Conservation (phyloP, 164 flowering plant species). For the Liriodendron chinense region DNA sequence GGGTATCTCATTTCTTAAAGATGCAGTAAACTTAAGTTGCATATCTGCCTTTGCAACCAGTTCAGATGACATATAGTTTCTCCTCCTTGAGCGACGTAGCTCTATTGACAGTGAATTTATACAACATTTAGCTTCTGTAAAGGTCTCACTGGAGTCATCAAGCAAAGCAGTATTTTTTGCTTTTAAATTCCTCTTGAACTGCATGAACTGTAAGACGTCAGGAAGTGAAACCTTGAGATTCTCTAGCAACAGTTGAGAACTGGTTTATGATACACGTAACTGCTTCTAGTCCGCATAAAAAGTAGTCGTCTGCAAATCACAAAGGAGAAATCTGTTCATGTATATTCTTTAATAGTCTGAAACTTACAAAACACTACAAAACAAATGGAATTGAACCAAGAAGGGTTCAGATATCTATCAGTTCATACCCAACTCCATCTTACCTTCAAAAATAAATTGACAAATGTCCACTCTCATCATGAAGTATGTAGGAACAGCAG, state of each 20-base stretch:
- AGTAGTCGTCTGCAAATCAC: conserved; percentile 37
- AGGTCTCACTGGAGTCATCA: conserved; percentile 25
- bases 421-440: conserved; percentile 7
- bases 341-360: neutral
- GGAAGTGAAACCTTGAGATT: conserved; percentile 49
- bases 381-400: neutral
- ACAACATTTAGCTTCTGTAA: conserved; percentile 37
- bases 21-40: conserved; percentile 45
- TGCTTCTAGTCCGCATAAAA: conserved; percentile 46
- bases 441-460: conserved; percentile 69
- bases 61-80: conserved; percentile 24
- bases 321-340: conserved; percentile 1
- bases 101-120: conserved; percentile 40
- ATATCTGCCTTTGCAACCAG: conserved; percentile 47
- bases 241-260: conserved; percentile 44
- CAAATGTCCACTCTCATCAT: conserved; percentile 48
- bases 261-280: conserved; percentile 42
- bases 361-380: neutral
- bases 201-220: conserved; percentile 62
- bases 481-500: conserved; percentile 36
- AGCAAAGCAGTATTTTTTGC: conserved; percentile 18
- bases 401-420: neutral
- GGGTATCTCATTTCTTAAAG: conserved; percentile 45
- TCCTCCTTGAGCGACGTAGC: conserved; percentile 19
- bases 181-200: conserved; percentile 32